Evolutionary conservation across 495 filamentous ascomycete genomes (phyloP), one percentile per base, ranked within the genome.

Genomic region (Lepraria neglecta): DNA sequence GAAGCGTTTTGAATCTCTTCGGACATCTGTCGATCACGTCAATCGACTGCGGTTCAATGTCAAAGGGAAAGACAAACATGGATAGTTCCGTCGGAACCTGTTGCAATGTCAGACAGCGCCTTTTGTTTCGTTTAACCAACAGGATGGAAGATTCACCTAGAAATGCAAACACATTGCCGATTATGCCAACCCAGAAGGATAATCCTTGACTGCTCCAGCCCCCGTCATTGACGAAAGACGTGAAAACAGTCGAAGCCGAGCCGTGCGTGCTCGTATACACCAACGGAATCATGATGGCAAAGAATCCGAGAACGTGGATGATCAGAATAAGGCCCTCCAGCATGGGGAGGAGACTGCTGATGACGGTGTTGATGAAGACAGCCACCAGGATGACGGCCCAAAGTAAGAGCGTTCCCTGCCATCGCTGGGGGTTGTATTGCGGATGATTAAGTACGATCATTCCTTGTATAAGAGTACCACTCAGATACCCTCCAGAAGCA

Each of bases 261-360:
- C 7, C 56, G 19, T 56, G 75, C 7, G 80, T 74, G 1, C 76
- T 73, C 59, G 79, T 69, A 35, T 73, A 74, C 14, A 74, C 72
- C 19, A 83, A 62, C 1, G 80, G 76, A 17, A 81, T 74, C 0
- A 83, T 58, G 27, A 83, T 74, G 14, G 71, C 79, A 44, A 83
- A 77, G 64, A 80, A 81, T 0, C 76, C 79, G 2, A 76, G 59
- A 1, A 83, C 62, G 40, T 83, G 79, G 19, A 82, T 60, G 28
- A 80, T 67, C 4, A 82, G 64, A 1, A 81, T 70, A 1, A 75
- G 53, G 5, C 69, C 70, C 58, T 83, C 78, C 38, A 79, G 68
- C 24, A 67, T 66, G 10, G 78, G 73, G 10, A 81, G 68, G 2
- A 70, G 19, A 4, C 62, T 73, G 31, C 75, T 71, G 3, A 71